Evolutionary conservation across 441 rosid genomes (phyloP), one percentile per base, ranked within the genome.

Genomic region (Sinapis alba): DNA sequence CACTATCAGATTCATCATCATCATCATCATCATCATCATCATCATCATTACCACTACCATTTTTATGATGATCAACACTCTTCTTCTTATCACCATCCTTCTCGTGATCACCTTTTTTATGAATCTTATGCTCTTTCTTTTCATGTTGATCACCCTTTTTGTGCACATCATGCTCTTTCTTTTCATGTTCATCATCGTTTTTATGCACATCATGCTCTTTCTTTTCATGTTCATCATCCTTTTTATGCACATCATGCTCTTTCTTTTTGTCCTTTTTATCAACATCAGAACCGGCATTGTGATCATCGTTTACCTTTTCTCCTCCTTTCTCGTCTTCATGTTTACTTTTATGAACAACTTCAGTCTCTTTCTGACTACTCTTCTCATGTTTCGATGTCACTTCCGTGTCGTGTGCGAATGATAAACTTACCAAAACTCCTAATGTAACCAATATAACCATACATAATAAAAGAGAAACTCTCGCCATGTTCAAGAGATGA

Each of bases 401-500:
- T 56, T 68, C 78, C 34, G 3, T 13, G 62, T 67, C 47, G 54
- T 68, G 3, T 3, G 81, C 79, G 26, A 21, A 57, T 34, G 68
- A 82, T 34, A 78, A 82, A 76, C 47, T 73, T 20, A 71, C 54
- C 45, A 71, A 38, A 32, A 70, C 67, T 23, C 70, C 84, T 63
- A 69, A 70, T 23, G 74, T 79, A 43, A 68, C 32, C 32, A 88
- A 24, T 18, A 85, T 62, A 74, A 79, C 56, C 7, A 80, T 69
- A 45, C 69, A 68, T 30, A 84, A 63, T 36, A 83, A 57, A 11
- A 79, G 1, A 59, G 80, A 64, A 26, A 81, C 12, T 72, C 80
- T 89, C 15, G 81, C 78, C 92, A 89, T 86, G 20, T 65, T 77
- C 60, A 36, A 50, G 28, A 51, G 4, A 19, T 8, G 21, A 47